Evolutionary conservation across 257 asterid species (phyloP).

Genomic region (Solanum pennellii): DNA sequence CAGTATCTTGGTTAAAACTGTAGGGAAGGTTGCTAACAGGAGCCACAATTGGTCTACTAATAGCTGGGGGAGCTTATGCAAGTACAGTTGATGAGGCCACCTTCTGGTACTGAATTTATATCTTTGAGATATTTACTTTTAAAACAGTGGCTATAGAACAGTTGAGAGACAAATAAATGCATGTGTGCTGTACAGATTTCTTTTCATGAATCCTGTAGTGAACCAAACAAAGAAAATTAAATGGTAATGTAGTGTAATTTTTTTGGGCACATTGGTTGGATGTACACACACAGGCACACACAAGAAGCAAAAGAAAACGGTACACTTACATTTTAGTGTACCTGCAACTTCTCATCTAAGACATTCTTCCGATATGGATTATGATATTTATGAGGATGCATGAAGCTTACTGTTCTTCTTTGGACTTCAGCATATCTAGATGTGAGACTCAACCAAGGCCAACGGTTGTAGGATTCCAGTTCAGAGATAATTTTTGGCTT

Average conservation of each 20-base stretch:
- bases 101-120: conserved; percentile 52
- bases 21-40: conserved; percentile 92
- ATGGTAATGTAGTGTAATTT: neutral
- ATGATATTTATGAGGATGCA: neutral
- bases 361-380: neutral
- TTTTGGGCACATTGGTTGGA: neutral
- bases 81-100: conserved; percentile 99
- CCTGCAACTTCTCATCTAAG: neutral
- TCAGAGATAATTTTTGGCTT: neutral
- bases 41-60: conserved; percentile 74
- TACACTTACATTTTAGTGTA: neutral
- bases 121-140: neutral
- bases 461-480: neutral
- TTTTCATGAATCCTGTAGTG: neutral
- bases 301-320: neutral
- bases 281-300: neutral
- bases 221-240: neutral
- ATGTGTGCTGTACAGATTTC: neutral
- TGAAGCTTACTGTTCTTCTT: neutral
- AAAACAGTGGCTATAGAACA: neutral
- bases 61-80: conserved; percentile 95
- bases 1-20: conserved; percentile 17
- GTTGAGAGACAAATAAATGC: neutral
- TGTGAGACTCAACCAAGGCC: neutral
- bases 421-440: neutral